Conservation (phyloP, 2,329 filamentous ascomycete species). For the Aspergillus aculeatinus region DNA sequence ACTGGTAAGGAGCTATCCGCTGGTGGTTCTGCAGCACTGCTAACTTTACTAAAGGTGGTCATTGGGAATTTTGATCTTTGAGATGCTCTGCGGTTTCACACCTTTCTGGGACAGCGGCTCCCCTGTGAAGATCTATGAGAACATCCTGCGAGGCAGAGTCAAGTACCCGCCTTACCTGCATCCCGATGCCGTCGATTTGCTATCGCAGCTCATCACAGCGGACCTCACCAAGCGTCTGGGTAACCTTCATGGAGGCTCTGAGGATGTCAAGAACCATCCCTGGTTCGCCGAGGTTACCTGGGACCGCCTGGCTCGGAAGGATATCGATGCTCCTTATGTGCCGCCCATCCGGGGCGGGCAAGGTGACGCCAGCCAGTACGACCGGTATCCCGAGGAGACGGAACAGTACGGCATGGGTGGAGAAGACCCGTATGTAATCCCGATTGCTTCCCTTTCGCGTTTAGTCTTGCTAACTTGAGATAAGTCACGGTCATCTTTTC, state of each 20-base stretch:
- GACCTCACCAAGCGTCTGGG: constrained; percentile 94
- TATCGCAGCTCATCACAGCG: constrained; percentile 88
- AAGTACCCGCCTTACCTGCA: constrained; percentile 98
- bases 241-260: constrained; percentile 85
- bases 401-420: constrained; percentile 82
- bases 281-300: constrained; percentile 99
- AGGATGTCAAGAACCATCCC: constrained; percentile 90
- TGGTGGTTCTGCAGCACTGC: neutral
- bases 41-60: constrained; percentile 72
- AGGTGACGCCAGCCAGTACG: constrained; percentile 95
- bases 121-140: constrained; percentile 99
- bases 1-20: constrained; percentile 67
- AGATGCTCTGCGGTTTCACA: constrained; percentile 98
- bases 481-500: constrained; percentile 72
- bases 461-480: constrained; percentile 1
- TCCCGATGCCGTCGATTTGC: constrained; percentile 85
- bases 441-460: neutral
- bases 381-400: constrained; percentile 95
- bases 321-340: constrained; percentile 97
- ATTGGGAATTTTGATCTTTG: constrained; percentile 94
- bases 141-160: constrained; percentile 91
- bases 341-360: constrained; percentile 91
- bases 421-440: constrained; percentile 74
- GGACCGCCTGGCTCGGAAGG: constrained; percentile 90
- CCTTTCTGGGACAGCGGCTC: constrained; percentile 98